Percentiles rank a stretch among this genome's conserved stretches.
Conservation (phyloP, 768 basidiomycete species). For the Gyrodon lividus region DNA sequence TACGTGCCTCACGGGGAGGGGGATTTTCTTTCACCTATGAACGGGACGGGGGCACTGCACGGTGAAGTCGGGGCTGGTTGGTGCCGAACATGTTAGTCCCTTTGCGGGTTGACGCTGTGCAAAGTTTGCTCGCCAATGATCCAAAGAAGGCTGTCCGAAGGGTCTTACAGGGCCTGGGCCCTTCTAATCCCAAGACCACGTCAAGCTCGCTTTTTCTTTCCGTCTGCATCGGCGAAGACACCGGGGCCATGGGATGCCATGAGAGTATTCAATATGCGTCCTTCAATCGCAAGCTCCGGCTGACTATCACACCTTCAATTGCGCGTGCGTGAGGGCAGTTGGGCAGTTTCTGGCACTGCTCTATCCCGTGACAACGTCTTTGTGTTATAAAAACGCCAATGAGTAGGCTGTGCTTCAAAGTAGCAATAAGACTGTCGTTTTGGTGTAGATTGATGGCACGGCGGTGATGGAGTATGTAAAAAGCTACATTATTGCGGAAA, state of each 20-base stretch:
- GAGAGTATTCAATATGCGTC: too few relatives aligned
- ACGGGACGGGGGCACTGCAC: not conserved
- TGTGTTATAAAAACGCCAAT: not conserved
- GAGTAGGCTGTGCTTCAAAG: not conserved
- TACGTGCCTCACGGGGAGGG: constrained; percentile 5
- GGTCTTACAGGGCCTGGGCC: not conserved
- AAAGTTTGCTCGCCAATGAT: not conserved
- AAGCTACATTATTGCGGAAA: not conserved
- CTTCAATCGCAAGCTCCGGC: too few relatives aligned
- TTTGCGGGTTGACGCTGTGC: not conserved
- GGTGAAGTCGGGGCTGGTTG: not conserved
- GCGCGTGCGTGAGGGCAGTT: not conserved
- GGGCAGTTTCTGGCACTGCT: constrained; percentile 1
- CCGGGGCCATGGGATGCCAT: too few relatives aligned
- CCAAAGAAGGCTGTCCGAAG: not conserved
- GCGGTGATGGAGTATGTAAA: not conserved
- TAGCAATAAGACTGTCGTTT: not conserved
- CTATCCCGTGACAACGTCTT: not conserved
- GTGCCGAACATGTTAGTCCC: not conserved
- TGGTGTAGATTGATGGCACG: not conserved
- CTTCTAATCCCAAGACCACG: not conserved
- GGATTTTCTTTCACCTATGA: not conserved
- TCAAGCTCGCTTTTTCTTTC: not conserved
- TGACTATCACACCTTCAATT: not conserved
- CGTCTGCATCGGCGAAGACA: not conserved